Evolutionary conservation across 495 filamentous ascomycete genomes (phyloP), one percentile per base, ranked within the genome.

Genomic region (Darksidea phi): DNA sequence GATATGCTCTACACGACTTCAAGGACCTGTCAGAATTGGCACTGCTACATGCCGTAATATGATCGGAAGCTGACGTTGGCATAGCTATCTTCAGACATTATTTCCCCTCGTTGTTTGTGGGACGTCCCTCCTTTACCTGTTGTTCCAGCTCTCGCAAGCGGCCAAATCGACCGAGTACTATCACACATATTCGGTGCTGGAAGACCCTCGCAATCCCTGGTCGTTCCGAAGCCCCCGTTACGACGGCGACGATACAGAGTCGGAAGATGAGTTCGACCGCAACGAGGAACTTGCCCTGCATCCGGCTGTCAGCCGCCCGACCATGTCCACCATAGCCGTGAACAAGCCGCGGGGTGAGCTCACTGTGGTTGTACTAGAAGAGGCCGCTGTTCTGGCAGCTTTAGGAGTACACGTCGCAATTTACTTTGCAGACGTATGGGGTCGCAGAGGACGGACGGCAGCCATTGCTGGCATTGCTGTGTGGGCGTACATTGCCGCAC

Each of bases 401-500:
- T 74, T 95, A 46, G 84, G 77, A 13, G 73, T 90, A 56, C 89
- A 87, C 68, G 71, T 87, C 12, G 70, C 81, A 10, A 82, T 84
- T 21, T 72, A 93, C 34, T 71, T 82, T 0, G 77, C 81, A 2
- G 66, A 77, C 41, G 74, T 73, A 55, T 83, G 80, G 79, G 82
- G 84, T 24, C 75, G 73, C 46, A 74, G 82, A 64, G 82, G 82
- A 36, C 76, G 67, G 5, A 54, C 87, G 41, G 85, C 89, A 52
- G 82, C 86, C 8, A 77, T 87, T 51, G 82, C 84, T 21, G 82
- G 82, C 41, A 70, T 94, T 28, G 71, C 81, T 13, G 84, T 82
- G 12, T 96, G 94, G 94, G 74, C 79, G 26, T 99, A 97, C 70
- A 84, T 93, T 48, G 75, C 95, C 42, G 77, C 87, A 25, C 80